Evolutionary conservation across 257 asterid genomes (phyloP), one percentile per base, ranked within the genome.

Genomic region (Solanum sejunctum): DNA sequence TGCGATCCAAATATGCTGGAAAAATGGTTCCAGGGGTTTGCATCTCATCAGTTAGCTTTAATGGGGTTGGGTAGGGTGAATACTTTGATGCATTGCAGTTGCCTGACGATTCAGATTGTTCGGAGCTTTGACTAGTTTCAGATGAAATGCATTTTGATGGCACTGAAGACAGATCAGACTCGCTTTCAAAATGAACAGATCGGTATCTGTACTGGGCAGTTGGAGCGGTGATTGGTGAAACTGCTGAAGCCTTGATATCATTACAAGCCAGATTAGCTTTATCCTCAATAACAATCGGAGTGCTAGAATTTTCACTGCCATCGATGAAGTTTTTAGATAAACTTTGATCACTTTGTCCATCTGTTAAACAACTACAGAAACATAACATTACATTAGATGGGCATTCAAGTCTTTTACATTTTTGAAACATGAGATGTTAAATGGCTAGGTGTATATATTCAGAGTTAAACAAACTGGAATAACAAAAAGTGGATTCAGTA

Each of bases 1-100:
- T 57, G 49, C 85, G 81, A 87, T 93, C 86, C 80, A 87, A 28
- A 80, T 90, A 88, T 61, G 92, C 87, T 82, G 99, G 95, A 87
- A 93, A 95, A 84, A 90, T 91, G 75, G 99, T 93, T 70, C 98
- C 99, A 66, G 99, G 98, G 12, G 98, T 94, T 86, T 94, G 95
- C 98, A 96, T 93, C 90, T 93, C 98, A 87, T 92, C 96, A 41
- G 90, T 87, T 69, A 96, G 87, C 85, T 93, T 93, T 83, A 92
- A 79, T 7, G 99, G 99, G 70, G 98, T 96, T 71, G 96, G 93
- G 85, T 91, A 87, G 70, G 98, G 95, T 23, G 97, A 92, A 71
- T 83, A 87, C 87, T 90, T 91, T 26, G 86, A 60, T 54, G 77
- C 80, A 81, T 87, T 39, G 36, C 36, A 69, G 69, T 54, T 83